A percentile compares a stretch with the other conserved stretches of the same genome.
Conservation (phyloP, 495 filamentous ascomycete genomes). For the Penicillium odoratum region DNA sequence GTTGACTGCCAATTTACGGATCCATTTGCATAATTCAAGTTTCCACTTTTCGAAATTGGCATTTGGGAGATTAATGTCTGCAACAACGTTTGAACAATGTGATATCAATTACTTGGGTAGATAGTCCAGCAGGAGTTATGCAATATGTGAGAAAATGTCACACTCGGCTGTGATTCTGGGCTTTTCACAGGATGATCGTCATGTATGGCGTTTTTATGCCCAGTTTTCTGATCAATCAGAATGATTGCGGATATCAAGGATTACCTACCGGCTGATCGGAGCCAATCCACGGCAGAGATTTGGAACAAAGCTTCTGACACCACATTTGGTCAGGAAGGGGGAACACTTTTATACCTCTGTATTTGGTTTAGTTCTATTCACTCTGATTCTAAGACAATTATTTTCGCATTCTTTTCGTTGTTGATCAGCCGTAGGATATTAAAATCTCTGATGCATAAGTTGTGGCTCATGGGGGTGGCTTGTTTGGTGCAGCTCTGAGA, state of each 20-base stretch:
- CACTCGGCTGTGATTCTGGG: slow-evolving; percentile 9
- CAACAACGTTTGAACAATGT: not conserved
- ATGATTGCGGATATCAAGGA: slow-evolving; percentile 1
- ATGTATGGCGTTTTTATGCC: slow-evolving; percentile 11
- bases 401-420: too few relatives aligned
- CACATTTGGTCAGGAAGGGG: too few relatives aligned
- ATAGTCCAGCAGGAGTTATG: too few relatives aligned
- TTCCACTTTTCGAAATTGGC: too few relatives aligned
- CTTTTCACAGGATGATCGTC: slow-evolving; percentile 12
- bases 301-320: not conserved
- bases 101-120: too few relatives aligned
- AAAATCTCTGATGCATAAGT: not conserved
- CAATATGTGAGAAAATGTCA: slow-evolving; percentile 6
- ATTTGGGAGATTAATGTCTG: too few relatives aligned
- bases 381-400: too few relatives aligned
- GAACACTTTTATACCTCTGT: not conserved
- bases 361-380: too few relatives aligned
- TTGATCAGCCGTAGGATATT: too few relatives aligned
- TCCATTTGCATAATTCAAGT: too few relatives aligned
- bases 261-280: not conserved
- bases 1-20: too few relatives aligned
- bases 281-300: not conserved
- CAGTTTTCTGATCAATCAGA: slow-evolving; percentile 10
- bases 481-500: slow-evolving; percentile 18
- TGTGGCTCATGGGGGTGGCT: slow-evolving; percentile 19